Evolutionary conservation across 208 protist species (phyloP), one percentile per base, ranked within the genome.

Genomic region (Plasmodiophora brassicae): DNA sequence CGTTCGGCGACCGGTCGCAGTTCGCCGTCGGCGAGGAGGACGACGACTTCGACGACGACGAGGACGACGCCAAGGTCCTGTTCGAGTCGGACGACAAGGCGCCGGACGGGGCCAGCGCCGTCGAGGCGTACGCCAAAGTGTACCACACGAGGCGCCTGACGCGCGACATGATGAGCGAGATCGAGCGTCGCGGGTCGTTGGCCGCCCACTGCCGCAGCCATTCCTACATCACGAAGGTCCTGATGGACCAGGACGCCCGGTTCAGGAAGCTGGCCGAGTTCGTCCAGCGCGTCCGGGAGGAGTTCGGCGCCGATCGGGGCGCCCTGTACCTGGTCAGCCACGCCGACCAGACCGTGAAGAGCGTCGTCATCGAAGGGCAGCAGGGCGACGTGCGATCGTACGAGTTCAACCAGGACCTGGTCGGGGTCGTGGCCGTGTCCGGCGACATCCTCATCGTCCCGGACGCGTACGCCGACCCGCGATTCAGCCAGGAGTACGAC

Each of bases 71-170:
- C 5, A 32, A 5, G 5, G 65, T 38, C 5, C n/a, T 78, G 5
- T 78, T 78, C 65, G n/a, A 78, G n/a, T 78, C 65, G 5, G 65
- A 78, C 5, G n/a, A n/a, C n/a, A n/a, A n/a, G n/a, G 65, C 65
- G 20, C 25, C 50, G 20, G 14, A 78, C 14, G 20, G 5, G 10
- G 41, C 20, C n/a, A 32, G 41, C 41, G 65, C 65, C n/a, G 65
- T 78, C n/a, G 65, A 78, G 20, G 14, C 32, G n/a, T 78, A 78
- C n/a, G n/a, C 32, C 20, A 78, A 78, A 78, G n/a, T 78, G 20
- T 78, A 78, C n/a, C 65, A 78, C 41, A n/a, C 32, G n/a, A 5
- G 65, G 65, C 5, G n/a, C 32, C n/a, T 78, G 20, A 44, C 65
- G n/a, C 5, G 5, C 32, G 65, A 78, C 5, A 78, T 78, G 5